A percentile compares a stretch with the other conserved stretches of the same genome.
These are phyloP conservation scores for Acer campestre DNA, from an alignment of 345 rosid species.

Conservation along the genomic window DNA sequence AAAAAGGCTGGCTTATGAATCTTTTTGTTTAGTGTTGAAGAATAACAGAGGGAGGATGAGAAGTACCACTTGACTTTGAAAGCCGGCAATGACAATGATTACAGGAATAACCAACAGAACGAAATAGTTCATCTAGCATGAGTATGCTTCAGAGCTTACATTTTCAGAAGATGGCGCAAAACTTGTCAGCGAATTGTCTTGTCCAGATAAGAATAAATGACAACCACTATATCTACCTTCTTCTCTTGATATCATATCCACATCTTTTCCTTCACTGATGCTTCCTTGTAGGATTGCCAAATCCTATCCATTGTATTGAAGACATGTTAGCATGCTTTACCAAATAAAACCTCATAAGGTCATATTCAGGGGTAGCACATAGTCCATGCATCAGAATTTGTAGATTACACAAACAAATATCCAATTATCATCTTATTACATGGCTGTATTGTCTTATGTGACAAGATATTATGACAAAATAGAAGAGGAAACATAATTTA, in stretches of 20 bases:
- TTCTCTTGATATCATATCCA: conserved; percentile 10
- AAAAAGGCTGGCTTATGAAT: background rate
- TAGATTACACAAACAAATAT: background rate
- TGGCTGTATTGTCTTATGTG: background rate
- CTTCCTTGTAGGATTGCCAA: conserved; percentile 5
- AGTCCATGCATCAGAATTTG: background rate
- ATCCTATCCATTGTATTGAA: conserved; percentile 16
- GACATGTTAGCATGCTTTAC: background rate
- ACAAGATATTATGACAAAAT: background rate
- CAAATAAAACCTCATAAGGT: background rate
- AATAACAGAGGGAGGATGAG: no score
- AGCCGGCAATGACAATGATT: background rate
- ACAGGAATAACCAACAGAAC: background rate
- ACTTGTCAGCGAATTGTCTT: conserved; percentile 33
- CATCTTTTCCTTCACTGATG: conserved; percentile 8
- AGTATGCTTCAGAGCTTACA: conserved; percentile 28
- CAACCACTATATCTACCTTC: conserved; percentile 24
- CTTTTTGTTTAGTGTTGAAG: background rate
- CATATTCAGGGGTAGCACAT: background rate
- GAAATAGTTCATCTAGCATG: background rate
- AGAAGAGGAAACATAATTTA: no score
- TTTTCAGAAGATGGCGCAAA: conserved; percentile 33
- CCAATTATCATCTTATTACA: background rate
- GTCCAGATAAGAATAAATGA: conserved; percentile 43
- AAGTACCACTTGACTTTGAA: background rate